Percentiles rank a stretch among this genome's conserved stretches.
Evolutionary conservation across 1,284 basidiomycete genomes (phyloP).

Genomic region (Taiwanofungus camphoratus): DNA sequence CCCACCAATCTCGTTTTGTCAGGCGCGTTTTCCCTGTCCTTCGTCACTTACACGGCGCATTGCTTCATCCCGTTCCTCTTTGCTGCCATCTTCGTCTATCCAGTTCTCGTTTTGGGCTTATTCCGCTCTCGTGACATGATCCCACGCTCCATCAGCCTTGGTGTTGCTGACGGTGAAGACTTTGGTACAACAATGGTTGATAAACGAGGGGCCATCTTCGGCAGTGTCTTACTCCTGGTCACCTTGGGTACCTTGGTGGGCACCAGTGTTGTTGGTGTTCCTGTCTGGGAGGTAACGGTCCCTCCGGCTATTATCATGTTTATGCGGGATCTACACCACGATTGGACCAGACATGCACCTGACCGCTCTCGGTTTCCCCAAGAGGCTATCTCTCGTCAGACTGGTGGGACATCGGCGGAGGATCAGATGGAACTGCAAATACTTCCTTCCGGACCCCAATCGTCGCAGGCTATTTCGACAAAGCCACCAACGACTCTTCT

Average conservation of each 20-base stretch:
- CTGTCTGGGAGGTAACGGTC: conserved; percentile 80
- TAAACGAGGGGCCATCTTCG: conserved; percentile 32
- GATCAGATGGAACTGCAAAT: conserved; percentile 9
- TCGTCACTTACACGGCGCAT: conserved; percentile 51
- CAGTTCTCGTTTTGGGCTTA: conserved; percentile 41
- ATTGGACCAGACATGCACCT: conserved; percentile 22
- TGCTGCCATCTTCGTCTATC: conserved; percentile 50
- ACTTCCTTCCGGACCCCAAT: neutral
- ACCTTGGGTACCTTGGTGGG: conserved; percentile 55
- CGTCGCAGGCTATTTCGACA: conserved; percentile 1
- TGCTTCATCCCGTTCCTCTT: conserved; percentile 66
- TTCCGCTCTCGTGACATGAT: conserved; percentile 50
- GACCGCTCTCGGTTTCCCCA: too few species aligned
- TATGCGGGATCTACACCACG: conserved; percentile 26
- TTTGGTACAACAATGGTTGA: conserved; percentile 39
- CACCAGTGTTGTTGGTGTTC: conserved; percentile 40
- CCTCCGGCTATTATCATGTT: conserved; percentile 67
- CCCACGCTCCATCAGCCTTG: conserved; percentile 36
- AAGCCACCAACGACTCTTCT: neutral
- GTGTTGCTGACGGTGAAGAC: conserved; percentile 31
- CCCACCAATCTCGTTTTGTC: conserved; percentile 68
- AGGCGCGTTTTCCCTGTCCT: conserved; percentile 45
- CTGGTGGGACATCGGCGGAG: neutral
- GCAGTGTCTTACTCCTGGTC: conserved; percentile 35
- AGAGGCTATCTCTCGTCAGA: too few species aligned